These are phyloP conservation scores for Tirmania nivea DNA, from an alignment of 495 filamentous ascomycete species.

Conservation along the genomic window DNA sequence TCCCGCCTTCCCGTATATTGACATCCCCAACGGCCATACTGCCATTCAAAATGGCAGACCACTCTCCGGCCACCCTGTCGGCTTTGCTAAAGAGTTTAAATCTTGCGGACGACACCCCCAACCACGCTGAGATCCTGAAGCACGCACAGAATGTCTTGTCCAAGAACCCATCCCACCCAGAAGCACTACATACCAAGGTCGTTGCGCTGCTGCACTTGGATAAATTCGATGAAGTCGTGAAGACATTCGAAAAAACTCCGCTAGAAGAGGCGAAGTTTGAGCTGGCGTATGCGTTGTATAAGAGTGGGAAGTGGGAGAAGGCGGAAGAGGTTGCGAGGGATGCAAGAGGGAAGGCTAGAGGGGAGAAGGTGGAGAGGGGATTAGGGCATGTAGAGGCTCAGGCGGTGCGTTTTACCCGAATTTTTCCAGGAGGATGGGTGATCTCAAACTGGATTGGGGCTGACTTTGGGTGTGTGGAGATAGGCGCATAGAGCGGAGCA, in stretches of 20 bases:
- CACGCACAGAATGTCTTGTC: slow-evolving; percentile 48
- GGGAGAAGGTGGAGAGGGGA: slow-evolving; percentile 28
- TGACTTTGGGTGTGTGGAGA: not conserved
- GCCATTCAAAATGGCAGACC: slow-evolving; percentile 8
- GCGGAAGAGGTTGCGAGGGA: slow-evolving; percentile 38
- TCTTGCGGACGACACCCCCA: slow-evolving; percentile 35
- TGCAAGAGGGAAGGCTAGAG: slow-evolving; percentile 18
- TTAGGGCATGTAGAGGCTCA: slow-evolving; percentile 73
- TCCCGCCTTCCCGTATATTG: too few relatives aligned
- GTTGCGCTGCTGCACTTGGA: slow-evolving; percentile 86
- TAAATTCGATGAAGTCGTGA: slow-evolving; percentile 73
- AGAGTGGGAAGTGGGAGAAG: slow-evolving; percentile 49
- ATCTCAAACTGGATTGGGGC: too few relatives aligned
- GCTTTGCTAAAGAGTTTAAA: slow-evolving; percentile 22
- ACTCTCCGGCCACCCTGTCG: slow-evolving; percentile 14
- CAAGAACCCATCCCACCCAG: slow-evolving; percentile 36
- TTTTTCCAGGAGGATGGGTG: too few relatives aligned
- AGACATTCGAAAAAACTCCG: slow-evolving; percentile 36
- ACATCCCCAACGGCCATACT: not conserved
- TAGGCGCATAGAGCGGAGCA: slow-evolving; percentile 66
- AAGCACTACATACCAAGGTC: slow-evolving; percentile 54
- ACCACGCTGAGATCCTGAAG: slow-evolving; percentile 50
- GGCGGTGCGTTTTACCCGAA: slow-evolving; percentile 31
- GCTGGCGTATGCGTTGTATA: slow-evolving; percentile 83
- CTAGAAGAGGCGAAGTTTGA: slow-evolving; percentile 46